These are phyloP conservation scores for Talaromyces sp. DNA, from an alignment of 2,329 filamentous ascomycete species.

Conservation along the genomic window DNA sequence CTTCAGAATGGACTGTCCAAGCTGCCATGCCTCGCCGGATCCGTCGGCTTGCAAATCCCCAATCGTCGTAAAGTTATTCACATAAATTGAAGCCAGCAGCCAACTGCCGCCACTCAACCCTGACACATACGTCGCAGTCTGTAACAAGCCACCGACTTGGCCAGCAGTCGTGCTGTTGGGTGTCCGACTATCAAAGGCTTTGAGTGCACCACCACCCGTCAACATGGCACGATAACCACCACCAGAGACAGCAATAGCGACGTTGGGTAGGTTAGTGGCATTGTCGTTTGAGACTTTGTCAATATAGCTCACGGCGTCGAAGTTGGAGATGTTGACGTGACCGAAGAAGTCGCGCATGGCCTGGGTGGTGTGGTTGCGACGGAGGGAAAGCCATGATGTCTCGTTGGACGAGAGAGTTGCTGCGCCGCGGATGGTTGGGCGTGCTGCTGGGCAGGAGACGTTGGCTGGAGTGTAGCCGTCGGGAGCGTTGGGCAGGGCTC, in stretches of 20 bases:
- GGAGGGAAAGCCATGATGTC: constrained; percentile 66
- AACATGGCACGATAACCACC: constrained; percentile 85
- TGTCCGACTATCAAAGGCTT: constrained; percentile 75
- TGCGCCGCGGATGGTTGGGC: constrained; percentile 67
- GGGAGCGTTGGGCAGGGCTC: constrained; percentile 55
- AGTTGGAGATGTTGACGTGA: constrained; percentile 66
- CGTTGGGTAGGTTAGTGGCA: constrained; percentile 57
- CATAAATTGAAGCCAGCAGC: constrained; percentile 76
- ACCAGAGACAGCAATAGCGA: constrained; percentile 75
- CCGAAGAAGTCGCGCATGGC: constrained; percentile 72
- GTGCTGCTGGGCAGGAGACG: constrained; percentile 66
- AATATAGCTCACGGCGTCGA: constrained; percentile 71
- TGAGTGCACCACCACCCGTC: constrained; percentile 75
- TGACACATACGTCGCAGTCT: constrained; percentile 75
- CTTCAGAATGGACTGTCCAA: constrained; percentile 60
- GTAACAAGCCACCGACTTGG: constrained; percentile 75
- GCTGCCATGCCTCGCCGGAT: constrained; percentile 55
- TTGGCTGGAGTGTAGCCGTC: constrained; percentile 68
- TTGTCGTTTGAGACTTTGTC: constrained; percentile 54
- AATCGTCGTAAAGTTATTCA: constrained; percentile 73
- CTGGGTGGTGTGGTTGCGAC: constrained; percentile 68
- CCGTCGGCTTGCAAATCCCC: constrained; percentile 50
- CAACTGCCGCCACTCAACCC: constrained; percentile 81
- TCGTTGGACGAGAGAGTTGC: constrained; percentile 64
- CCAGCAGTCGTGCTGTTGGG: constrained; percentile 58